Evolutionary conservation across 345 rosid species (phyloP).

Genomic region (Garcia nutans): DNA sequence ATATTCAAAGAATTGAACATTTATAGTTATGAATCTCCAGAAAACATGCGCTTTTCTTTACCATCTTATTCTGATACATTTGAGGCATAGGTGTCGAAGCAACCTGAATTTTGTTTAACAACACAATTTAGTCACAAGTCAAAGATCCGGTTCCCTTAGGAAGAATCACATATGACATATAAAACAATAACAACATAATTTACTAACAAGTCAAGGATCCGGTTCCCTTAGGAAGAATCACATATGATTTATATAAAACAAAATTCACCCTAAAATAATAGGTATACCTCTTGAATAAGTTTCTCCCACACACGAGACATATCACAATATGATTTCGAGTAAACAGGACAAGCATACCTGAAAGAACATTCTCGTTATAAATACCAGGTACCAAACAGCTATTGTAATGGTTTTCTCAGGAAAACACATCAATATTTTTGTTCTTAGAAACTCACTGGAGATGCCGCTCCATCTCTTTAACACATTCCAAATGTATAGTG

Average conservation of each 20-base stretch:
- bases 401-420: not conserved
- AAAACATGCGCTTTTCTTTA: conserved; percentile 8
- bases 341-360: conserved; percentile 66
- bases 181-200: not conserved
- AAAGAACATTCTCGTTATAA: conserved; percentile 9
- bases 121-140: not conserved
- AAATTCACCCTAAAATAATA: not conserved
- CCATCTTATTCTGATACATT: conserved; percentile 45
- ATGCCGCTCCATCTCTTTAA: conserved; percentile 61
- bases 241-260: not conserved
- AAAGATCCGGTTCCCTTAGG: not conserved
- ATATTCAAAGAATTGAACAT: not conserved
- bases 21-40: not conserved
- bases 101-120: conserved; percentile 34
- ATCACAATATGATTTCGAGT: conserved; percentile 52
- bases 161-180: not conserved
- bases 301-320: conserved; percentile 53
- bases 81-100: conserved; percentile 55
- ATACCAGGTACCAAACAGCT: not conserved
- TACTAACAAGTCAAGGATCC: not conserved
- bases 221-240: not conserved
- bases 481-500: conserved; percentile 75
- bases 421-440: not conserved
- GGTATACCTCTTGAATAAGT: conserved; percentile 45
- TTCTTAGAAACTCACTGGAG: conserved; percentile 43